Base-by-base conservation (phyloP, 2,329 filamentous ascomycete genomes). In the Triangularia verruculosa region DNA sequence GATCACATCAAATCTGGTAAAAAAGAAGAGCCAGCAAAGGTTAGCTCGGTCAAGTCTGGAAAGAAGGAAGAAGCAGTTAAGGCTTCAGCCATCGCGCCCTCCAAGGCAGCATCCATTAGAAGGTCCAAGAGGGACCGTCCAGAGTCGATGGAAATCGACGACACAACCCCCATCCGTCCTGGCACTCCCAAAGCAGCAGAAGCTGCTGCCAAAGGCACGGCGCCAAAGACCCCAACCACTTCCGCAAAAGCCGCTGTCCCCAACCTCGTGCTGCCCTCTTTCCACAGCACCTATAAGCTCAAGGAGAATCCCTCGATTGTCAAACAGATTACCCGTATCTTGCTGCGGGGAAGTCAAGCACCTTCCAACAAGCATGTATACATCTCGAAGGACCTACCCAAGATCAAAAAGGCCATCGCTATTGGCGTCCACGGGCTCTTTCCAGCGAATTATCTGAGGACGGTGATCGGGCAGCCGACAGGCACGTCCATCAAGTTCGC, bases 351-450 rank as follows among this genome's bases (percentile, higher is more conserved):
- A 1, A 80, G 82, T 51, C 83, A 88, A 57, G 75, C 82, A 7
- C 80, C 85, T 3, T 82, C 82, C 15, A 88, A 85, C 57, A 47
- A 47, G 39, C 91, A 97, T 74, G 86, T 97, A 4, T 89, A 87
- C 68, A 83, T 92, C 30, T 78, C 86, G 6, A 87, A 87, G 53
- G 86, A 90, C 7, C 82, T 86, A 0, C 90, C 87, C 0, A 89
- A 85, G 68, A 87, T 98, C 55, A 92, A 87, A 72, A 95, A 90
- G 69, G 95, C 95, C 12, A 83, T 99, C 4, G 93, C 93, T 1
- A 97, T 99, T 69, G 95, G 95, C 43, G 87, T 99, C 1, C 95
- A 99, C 75, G 95, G 95, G 0, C 90, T 96, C 65, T 97, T 98
- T 69, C 95, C 95, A 0, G 92, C 92, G 0, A 86, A 90, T 0